phyloP scores from a whole-genome alignment of 176 grass and related monocot species.

The Elymus sibiricus region DNA sequence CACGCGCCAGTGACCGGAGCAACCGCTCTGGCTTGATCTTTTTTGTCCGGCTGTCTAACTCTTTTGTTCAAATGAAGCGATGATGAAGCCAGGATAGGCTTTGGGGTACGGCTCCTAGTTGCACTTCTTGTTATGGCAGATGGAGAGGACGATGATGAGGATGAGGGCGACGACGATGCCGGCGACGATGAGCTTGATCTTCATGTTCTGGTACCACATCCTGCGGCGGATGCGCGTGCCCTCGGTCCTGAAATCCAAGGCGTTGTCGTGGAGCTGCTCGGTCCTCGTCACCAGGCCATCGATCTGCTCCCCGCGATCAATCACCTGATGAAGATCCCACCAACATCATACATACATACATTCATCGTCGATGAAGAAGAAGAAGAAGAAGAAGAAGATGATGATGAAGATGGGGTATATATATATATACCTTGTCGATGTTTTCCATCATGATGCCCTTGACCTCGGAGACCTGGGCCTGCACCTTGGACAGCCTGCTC shows the following conservation, averaged over 20 bases:
- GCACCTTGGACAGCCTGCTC: slow-evolving; percentile 62
- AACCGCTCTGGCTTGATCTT: too few species aligned
- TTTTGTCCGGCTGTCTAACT: too few species aligned
- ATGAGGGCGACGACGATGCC: slow-evolving; percentile 64
- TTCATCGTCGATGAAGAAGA: too few species aligned
- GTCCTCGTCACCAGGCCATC: slow-evolving; percentile 68
- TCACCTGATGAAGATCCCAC: slow-evolving; percentile 24
- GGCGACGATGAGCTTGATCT: slow-evolving; percentile 69
- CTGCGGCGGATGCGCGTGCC: slow-evolving; percentile 53
- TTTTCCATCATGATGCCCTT: slow-evolving; percentile 86
- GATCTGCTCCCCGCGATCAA: slow-evolving; percentile 53
- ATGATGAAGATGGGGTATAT: too few species aligned
- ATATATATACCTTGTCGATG: slow-evolving; percentile 57
- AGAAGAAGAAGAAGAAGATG: too few species aligned
- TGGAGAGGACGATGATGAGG: slow-evolving; percentile 68
- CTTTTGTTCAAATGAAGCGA: too few species aligned
- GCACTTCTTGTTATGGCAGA: slow-evolving; percentile 22
- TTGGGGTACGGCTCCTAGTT: too few species aligned
- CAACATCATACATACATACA: not conserved
- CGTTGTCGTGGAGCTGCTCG: slow-evolving; percentile 61
- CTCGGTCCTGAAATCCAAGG: slow-evolving; percentile 60
- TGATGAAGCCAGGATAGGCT: too few species aligned
- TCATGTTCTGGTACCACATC: slow-evolving; percentile 97
- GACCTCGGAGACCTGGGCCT: slow-evolving; percentile 74
- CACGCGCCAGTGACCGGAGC: too few species aligned